Percentiles rank a stretch among this genome's conserved stretches.
phyloP scores from a whole-genome alignment of 768 basidiomycete species.

The Lactifluus pinguis region DNA sequence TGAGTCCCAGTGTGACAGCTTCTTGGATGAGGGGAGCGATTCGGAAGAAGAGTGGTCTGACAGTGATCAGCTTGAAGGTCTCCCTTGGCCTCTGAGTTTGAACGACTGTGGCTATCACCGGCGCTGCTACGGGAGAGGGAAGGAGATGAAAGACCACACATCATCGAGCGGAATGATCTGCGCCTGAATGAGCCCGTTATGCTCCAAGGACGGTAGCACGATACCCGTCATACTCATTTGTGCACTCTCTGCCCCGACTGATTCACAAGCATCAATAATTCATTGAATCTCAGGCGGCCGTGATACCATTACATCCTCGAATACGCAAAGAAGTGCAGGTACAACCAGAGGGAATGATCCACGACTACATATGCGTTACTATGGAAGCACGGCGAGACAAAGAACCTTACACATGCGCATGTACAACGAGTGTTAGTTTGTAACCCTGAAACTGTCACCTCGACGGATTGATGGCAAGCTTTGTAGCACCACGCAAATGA shows the following conservation, averaged over 20 bases:
- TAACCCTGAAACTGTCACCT: background rate
- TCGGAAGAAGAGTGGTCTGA: too few relatives aligned
- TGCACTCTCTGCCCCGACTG: background rate
- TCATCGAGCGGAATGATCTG: too few relatives aligned
- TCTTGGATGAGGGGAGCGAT: too few relatives aligned
- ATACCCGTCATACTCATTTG: background rate
- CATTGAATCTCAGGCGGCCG: constrained; percentile 55
- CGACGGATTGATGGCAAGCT: background rate
- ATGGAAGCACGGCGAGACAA: constrained; percentile 15
- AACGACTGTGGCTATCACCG: too few relatives aligned
- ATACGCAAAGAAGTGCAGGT: constrained; percentile 53
- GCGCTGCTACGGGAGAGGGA: too few relatives aligned
- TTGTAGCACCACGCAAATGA: constrained; percentile 3
- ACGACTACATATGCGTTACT: constrained; percentile 22
- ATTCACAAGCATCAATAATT: constrained; percentile 29
- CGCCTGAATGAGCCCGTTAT: too few relatives aligned
- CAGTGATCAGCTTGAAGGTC: too few relatives aligned
- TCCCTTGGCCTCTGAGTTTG: too few relatives aligned
- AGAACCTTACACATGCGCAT: constrained; percentile 18
- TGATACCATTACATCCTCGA: constrained; percentile 71
- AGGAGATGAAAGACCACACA: too few relatives aligned
- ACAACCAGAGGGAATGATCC: constrained; percentile 33
- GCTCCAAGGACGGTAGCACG: constrained; percentile 26
- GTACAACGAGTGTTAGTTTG: background rate
- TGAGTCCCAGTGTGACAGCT: too few relatives aligned